Conservation (phyloP, 2,329 filamentous ascomycete species). For the Huntiella decipiens region DNA sequence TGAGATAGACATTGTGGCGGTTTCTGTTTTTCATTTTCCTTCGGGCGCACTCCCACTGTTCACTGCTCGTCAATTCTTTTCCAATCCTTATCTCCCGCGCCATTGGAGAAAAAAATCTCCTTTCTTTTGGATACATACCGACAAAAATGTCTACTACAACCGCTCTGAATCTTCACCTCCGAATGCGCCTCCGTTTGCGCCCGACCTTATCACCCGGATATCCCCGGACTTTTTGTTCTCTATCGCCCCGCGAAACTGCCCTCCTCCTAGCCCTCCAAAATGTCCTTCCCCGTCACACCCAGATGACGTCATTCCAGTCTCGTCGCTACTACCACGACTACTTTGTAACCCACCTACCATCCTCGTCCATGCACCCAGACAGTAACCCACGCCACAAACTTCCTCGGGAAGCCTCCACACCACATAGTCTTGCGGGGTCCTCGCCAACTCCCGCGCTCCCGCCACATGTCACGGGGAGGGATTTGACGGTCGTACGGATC, state of each 20-base stretch:
- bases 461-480: constrained; percentile 42
- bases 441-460: constrained; percentile 38
- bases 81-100: no score
- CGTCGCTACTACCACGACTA: constrained; percentile 69
- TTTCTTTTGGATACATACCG: no score
- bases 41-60: no score
- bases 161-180: no score
- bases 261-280: neutral
- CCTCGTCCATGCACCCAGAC: constrained; percentile 81
- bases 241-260: neutral
- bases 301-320: constrained; percentile 9
- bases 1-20: no score
- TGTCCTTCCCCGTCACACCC: neutral
- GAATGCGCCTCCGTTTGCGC: no score
- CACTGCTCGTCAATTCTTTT: no score
- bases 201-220: no score
- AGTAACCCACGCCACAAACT: constrained; percentile 69
- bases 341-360: constrained; percentile 90
- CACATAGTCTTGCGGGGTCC: constrained; percentile 42
- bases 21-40: no score
- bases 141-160: no score
- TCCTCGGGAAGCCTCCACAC: constrained; percentile 65
- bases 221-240: neutral
- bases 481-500: constrained; percentile 87
- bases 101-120: no score